Conservation (phyloP, 2,329 filamentous ascomycete species). For the Phialophora expanda region DNA sequence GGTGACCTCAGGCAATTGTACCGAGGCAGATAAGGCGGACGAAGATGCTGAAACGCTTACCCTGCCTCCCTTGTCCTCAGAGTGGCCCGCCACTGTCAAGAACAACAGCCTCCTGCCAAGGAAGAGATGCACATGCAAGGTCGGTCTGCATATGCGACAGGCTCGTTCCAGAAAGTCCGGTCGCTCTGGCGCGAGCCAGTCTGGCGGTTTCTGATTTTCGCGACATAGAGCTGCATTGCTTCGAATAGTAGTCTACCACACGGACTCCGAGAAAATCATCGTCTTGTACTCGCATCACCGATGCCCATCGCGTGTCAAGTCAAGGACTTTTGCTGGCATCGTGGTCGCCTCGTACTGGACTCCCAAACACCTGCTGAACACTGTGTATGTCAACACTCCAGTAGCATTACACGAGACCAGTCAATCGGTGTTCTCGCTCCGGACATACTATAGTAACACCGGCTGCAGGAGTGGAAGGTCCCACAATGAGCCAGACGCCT, state of each 20-base stretch:
- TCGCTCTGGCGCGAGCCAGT: background rate
- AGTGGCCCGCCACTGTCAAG: background rate
- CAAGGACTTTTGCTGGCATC: background rate
- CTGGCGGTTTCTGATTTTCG: background rate
- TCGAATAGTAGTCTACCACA: background rate
- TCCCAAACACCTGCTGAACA: background rate
- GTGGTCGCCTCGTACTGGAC: background rate
- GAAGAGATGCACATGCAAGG: background rate
- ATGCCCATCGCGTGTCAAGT: background rate
- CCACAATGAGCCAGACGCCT: background rate
- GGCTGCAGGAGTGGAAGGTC: background rate
- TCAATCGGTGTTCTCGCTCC: background rate
- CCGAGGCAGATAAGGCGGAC: background rate
- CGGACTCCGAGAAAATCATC: background rate
- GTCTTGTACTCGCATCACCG: background rate
- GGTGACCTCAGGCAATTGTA: background rate
- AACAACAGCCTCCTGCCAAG: background rate
- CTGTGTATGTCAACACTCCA: background rate
- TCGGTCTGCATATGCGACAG: background rate
- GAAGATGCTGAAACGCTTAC: background rate
- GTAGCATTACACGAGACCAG: background rate
- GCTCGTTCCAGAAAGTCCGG: background rate
- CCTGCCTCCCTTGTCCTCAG: background rate
- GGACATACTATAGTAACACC: background rate
- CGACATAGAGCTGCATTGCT: background rate